Conservation (phyloP, 2,329 filamentous ascomycete species). For the Chrysoporthe austroafricana region DNA sequence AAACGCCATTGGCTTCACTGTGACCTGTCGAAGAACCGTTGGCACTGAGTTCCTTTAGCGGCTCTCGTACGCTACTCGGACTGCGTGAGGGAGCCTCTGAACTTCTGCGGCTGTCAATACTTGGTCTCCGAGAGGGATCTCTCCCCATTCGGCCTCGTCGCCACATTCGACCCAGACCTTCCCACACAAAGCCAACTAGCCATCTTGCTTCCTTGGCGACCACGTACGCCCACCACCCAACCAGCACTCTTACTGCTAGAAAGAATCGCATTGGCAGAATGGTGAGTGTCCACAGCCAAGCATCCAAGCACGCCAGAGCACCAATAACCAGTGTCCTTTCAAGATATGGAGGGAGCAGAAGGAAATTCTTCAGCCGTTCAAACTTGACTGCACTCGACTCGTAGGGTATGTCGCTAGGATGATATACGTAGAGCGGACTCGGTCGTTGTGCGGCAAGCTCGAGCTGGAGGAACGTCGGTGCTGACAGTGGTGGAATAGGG, state of each 20-base stretch:
- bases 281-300: conserved; percentile 96
- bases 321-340: conserved; percentile 89
- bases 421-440: conserved; percentile 68
- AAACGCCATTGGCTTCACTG: neutral
- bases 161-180: conserved; percentile 81
- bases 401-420: conserved; percentile 69
- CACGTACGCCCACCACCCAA: conserved; percentile 77
- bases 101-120: conserved; percentile 33
- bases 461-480: conserved; percentile 67
- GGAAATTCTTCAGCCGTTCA: conserved; percentile 85
- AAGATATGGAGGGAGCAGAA: conserved; percentile 78
- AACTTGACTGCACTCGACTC: conserved; percentile 93
- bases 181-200: conserved; percentile 76
- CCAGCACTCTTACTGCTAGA: conserved; percentile 76
- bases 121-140: conserved; percentile 35
- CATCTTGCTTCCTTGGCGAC: conserved; percentile 72
- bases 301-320: conserved; percentile 86
- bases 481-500: conserved; percentile 68
- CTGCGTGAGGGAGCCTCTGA: conserved; percentile 47
- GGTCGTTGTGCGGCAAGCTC: conserved; percentile 65
- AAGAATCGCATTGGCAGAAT: conserved; percentile 89
- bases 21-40: conserved; percentile 7
- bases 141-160: conserved; percentile 56
- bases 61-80: conserved; percentile 35
- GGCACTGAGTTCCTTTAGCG: conserved; percentile 12